These are phyloP conservation scores for Trichosporon ovoides DNA, from an alignment of 1,284 basidiomycete species.

Conservation along the genomic window DNA sequence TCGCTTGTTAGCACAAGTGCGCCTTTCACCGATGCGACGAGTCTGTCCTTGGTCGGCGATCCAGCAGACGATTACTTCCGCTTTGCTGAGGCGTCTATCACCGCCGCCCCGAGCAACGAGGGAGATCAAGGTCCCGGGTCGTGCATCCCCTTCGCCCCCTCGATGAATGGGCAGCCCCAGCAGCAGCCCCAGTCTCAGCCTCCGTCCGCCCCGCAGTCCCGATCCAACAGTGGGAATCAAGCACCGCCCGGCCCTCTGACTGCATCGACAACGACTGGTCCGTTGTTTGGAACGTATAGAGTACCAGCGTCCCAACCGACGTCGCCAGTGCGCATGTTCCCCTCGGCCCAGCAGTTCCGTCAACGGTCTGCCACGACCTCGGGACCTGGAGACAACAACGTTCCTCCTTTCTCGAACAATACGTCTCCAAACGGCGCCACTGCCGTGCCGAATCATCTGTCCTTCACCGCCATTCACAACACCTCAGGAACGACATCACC, in stretches of 20 bases:
- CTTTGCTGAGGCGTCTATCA: slow-evolving; percentile 25
- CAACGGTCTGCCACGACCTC: background rate
- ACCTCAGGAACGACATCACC: slow-evolving; percentile 1
- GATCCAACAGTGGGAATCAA: slow-evolving; percentile 4
- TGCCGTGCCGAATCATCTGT: slow-evolving; percentile 36
- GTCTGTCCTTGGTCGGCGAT: slow-evolving; percentile 19
- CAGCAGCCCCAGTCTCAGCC: background rate
- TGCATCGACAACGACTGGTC: slow-evolving; percentile 8
- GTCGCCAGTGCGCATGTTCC: slow-evolving; percentile 34
- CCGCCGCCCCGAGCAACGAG: background rate
- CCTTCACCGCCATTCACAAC: slow-evolving; percentile 28
- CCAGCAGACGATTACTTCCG: slow-evolving; percentile 41
- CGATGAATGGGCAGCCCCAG: background rate
- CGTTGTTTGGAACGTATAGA: slow-evolving; percentile 22
- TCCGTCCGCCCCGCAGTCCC: too few relatives aligned
- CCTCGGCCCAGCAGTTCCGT: slow-evolving; percentile 24
- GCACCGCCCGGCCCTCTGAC: too few relatives aligned
- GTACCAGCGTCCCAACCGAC: slow-evolving; percentile 43
- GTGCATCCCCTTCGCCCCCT: background rate
- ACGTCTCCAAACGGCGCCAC: slow-evolving; percentile 12
- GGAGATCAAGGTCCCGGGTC: background rate
- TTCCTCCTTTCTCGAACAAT: background rate
- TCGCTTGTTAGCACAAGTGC: slow-evolving; percentile 35
- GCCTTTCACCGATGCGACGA: slow-evolving; percentile 31
- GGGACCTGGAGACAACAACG: background rate